A percentile compares a stretch with the other conserved stretches of the same genome.
phyloP scores from a whole-genome alignment of 2,329 filamentous ascomycete genomes.

The Aureobasidium sp. region DNA sequence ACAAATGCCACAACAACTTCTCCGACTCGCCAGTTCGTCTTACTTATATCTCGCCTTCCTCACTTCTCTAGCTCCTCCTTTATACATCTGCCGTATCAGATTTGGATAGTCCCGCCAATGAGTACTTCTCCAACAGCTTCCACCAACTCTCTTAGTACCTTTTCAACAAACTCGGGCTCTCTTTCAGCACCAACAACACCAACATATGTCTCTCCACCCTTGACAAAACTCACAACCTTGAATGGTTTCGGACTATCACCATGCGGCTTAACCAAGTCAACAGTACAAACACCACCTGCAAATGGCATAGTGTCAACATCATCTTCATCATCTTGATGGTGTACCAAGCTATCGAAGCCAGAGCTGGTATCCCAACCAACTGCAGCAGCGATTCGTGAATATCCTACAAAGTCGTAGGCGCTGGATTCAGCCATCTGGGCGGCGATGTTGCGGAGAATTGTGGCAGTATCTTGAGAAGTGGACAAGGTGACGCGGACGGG shows the following conservation, averaged over 20 bases:
- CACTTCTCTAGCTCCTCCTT: too few species aligned
- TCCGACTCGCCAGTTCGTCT: neutral
- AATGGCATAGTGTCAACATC: conserved; percentile 48
- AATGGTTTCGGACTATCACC: conserved; percentile 54
- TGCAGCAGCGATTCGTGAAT: conserved; percentile 28
- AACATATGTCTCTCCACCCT: conserved; percentile 45
- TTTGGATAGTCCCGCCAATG: neutral
- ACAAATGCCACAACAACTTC: neutral
- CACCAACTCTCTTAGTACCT: conserved; percentile 46
- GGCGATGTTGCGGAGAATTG: conserved; percentile 32
- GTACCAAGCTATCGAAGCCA: conserved; percentile 29
- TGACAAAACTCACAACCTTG: conserved; percentile 56
- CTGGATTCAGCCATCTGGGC: conserved; percentile 30
- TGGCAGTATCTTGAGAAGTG: conserved; percentile 36
- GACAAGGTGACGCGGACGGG: conserved; percentile 55
- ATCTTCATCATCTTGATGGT: conserved; percentile 36
- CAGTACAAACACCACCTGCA: conserved; percentile 25
- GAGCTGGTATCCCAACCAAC: conserved; percentile 3
- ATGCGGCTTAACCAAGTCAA: conserved; percentile 37
- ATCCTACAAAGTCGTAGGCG: conserved; percentile 31
- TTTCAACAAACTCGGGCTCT: conserved; percentile 36
- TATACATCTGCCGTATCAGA: neutral
- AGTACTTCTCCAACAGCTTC: conserved; percentile 25
- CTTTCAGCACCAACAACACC: conserved; percentile 55
- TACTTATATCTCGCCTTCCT: neutral